Evolutionary conservation across 129 eudicot genomes (phyloP).

Genomic region (Artemisia argyi): DNA sequence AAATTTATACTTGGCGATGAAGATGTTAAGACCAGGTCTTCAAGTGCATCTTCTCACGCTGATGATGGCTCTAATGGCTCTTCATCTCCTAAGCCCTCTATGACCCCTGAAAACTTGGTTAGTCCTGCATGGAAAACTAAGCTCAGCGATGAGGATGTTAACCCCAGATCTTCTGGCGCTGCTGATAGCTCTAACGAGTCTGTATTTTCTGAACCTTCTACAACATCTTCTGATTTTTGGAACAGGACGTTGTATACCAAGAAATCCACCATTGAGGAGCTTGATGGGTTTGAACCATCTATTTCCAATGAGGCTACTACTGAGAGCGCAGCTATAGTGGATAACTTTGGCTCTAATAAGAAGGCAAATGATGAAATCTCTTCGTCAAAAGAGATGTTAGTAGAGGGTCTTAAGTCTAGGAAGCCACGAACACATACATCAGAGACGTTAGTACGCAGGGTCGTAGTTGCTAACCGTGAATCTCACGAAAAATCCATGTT

Average conservation of each 20-base stretch:
- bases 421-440: slow-evolving; percentile 15
- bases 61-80: slow-evolving; percentile 35
- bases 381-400: slow-evolving; percentile 23
- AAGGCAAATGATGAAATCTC: slow-evolving; percentile 28
- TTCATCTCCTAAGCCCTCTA: slow-evolving; percentile 14
- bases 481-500: not conserved
- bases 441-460: slow-evolving; percentile 1
- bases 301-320: slow-evolving; percentile 11
- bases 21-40: slow-evolving; percentile 32
- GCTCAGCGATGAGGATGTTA: too few species aligned
- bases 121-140: too few species aligned
- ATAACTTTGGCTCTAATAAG: slow-evolving; percentile 26
- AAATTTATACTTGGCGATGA: slow-evolving; percentile 23
- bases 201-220: slow-evolving; percentile 36
- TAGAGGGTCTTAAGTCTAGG: slow-evolving; percentile 15
- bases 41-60: slow-evolving; percentile 43
- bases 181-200: too few species aligned
- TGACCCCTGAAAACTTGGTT: not conserved
- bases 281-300: slow-evolving; percentile 25
- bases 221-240: slow-evolving; percentile 54
- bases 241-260: slow-evolving; percentile 43
- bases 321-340: slow-evolving; percentile 2
- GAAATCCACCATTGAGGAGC: slow-evolving; percentile 38
- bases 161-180: too few species aligned
- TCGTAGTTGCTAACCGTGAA: not conserved